Base-by-base conservation (phyloP, 805 yeast genomes). In the Candida orba region DNA sequence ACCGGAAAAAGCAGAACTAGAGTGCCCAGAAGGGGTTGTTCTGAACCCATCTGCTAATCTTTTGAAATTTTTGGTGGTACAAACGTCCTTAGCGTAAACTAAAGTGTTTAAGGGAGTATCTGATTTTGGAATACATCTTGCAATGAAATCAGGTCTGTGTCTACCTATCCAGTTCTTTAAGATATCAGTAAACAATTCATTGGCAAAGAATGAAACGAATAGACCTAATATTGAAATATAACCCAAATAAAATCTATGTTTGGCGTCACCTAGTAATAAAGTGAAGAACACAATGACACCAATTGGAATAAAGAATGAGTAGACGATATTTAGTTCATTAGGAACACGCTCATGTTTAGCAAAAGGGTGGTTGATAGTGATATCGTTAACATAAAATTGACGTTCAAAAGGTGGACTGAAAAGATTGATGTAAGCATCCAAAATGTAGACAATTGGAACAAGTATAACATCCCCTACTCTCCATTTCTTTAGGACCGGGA, bases 101-200 rank as follows among this genome's bases (percentile, higher is more conserved):
- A 81, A 52, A 1, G 71, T 66, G 52, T 77, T 68, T 17, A 65
- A 52, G 1, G 89, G 81, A 0, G 90, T 72, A 40, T 67, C 80
- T 2, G 64, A 62, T 29, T 65, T 67, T 4, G 96, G 96, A 18
- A 72, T 58, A 62, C 98, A 91, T 52, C 98, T 73, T 6, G 89
- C 86, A 41, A 91, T 64, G 59, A 90, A 86, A 63, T 91, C 99
- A 0, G 99, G 99, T 47, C 99, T 72, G 48, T 83, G 86, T 58
- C 96, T 75, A 5, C 96, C 97, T 43, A 91, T 77, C 78, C 85
- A 79, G 57, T 83, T 79, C 66, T 91, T 91, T 47, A 87, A 59
- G 14, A 81, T 67, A 56, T 87, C 87, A 4, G 95, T 86, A 41
- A 84, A 56, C 25, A 82, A 66, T 35, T 78, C 71, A 25, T 85